These are phyloP conservation scores for Exsudoporus frostii DNA, from an alignment of 768 basidiomycete species.

Conservation along the genomic window DNA sequence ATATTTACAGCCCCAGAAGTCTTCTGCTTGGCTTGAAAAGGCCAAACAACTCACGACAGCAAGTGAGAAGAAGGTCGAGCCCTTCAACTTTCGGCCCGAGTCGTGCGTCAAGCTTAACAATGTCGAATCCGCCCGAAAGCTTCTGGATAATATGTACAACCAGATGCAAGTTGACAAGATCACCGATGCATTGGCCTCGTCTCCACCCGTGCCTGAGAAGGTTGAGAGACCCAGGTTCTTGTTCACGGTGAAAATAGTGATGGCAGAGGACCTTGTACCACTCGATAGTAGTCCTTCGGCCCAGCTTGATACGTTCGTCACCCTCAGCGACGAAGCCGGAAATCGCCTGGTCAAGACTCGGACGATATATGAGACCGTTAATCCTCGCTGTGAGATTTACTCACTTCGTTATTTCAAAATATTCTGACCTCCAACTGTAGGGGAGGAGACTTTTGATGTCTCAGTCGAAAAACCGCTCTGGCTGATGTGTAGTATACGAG, in stretches of 20 bases:
- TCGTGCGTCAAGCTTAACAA: slow-evolving; percentile 98
- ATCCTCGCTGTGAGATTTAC: slow-evolving; percentile 76
- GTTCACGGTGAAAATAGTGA: slow-evolving; percentile 90
- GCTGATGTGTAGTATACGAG: slow-evolving; percentile 94
- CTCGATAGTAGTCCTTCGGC: slow-evolving; percentile 73
- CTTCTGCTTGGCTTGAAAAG: slow-evolving; percentile 85
- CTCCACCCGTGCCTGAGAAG: slow-evolving; percentile 74
- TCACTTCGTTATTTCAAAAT: background rate
- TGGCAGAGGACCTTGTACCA: slow-evolving; percentile 85
- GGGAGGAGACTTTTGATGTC: slow-evolving; percentile 97
- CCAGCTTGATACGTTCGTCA: slow-evolving; percentile 89
- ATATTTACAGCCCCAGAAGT: slow-evolving; percentile 79
- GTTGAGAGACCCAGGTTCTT: slow-evolving; percentile 65
- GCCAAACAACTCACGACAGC: slow-evolving; percentile 71
- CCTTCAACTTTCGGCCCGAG: slow-evolving; percentile 91
- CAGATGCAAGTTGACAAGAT: slow-evolving; percentile 89
- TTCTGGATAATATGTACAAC: slow-evolving; percentile 92
- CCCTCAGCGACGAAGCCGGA: slow-evolving; percentile 89
- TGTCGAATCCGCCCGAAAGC: slow-evolving; percentile 84
- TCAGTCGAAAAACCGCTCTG: slow-evolving; percentile 92
- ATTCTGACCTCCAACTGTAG: slow-evolving; percentile 38
- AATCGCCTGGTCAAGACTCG: slow-evolving; percentile 90
- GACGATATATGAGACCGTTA: slow-evolving; percentile 87
- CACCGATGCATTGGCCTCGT: slow-evolving; percentile 54
- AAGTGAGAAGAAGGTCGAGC: slow-evolving; percentile 89